Evolutionary conservation across 768 basidiomycete species (phyloP), one percentile per base, ranked within the genome.

Genomic region (Tephrocybe sp.): DNA sequence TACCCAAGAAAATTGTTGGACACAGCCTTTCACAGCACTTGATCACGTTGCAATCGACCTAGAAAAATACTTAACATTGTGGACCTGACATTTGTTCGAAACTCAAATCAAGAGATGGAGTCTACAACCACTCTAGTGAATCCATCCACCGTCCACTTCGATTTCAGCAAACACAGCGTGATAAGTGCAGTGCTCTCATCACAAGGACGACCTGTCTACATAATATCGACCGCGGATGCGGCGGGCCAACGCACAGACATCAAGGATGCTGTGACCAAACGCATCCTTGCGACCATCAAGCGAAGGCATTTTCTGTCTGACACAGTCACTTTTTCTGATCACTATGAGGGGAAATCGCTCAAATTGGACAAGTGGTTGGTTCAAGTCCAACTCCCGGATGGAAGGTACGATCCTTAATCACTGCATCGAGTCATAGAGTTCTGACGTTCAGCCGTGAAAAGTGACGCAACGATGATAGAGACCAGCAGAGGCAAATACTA

Each of bases 351-450:
- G 1, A 56, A 58, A 43, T 30, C 50, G 3, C 2, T 64, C 2
- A 63, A 62, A 47, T n/a, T 63, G 32, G 51, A 56, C 30, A 60
- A 64, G 14, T 64, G 64, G 59, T 49, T 68, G n/a, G 45, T 32
- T 18, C 40, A 45, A 8, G 45, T 48, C 1, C 50, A 55, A n/a
- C 6, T 48, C 5, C 24, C 48, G 11, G 58, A 59, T 24, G 59
- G 61, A 47, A 53, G 55, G 53, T 50, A 39, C 12, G 21, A 20
- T 43, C 2, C n/a, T 26, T 20, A 47, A 45, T 38, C n/a, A n/a
- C n/a, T n/a, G n/a, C n/a, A n/a, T n/a, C n/a, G n/a, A n/a, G n/a
- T 14, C 20, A 5, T 11, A 30, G 6, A 11, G 6, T 30, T 30
- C 28, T 30, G 11, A 30, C 28, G 28, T 5, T 30, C 28, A 30